Conservation (phyloP, 768 basidiomycete genomes). For the Lactarius quietus region DNA sequence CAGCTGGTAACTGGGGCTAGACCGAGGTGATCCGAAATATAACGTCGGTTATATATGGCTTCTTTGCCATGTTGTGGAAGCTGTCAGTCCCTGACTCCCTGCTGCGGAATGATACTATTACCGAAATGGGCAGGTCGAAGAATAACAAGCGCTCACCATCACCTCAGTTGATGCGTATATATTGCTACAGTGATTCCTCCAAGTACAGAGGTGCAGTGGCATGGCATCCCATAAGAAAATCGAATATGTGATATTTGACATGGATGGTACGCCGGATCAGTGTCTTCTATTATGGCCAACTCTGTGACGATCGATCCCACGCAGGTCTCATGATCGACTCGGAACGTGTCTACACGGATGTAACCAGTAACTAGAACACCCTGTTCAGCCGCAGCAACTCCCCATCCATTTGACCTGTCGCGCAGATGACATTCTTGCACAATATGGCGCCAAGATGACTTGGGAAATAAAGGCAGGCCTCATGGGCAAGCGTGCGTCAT, state of each 20-base stretch:
- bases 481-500: conserved; percentile 73
- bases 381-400: not conserved
- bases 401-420: conserved; percentile 11
- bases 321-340: conserved; percentile 74
- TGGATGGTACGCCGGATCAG: conserved; percentile 32
- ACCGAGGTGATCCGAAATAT: not conserved
- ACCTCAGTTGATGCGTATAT: too few species aligned
- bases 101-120: not conserved
- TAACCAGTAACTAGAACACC: conserved; percentile 56
- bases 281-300: not conserved
- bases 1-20: not conserved
- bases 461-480: conserved; percentile 88
- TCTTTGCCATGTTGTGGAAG: not conserved
- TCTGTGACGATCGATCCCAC: not conserved
- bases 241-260: conserved; percentile 36
- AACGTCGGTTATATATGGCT: not conserved
- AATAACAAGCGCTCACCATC: not conserved
- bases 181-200: too few species aligned
- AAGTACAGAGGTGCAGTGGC: too few species aligned
- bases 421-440: conserved; percentile 66
- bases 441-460: conserved; percentile 73
- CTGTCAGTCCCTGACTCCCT: not conserved
- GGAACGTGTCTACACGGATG: conserved; percentile 70
- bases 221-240: conserved; percentile 10
- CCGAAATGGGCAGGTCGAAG: not conserved